Evolutionary conservation across 176 grass and related monocot genomes (phyloP).

Genomic region (Rhynchospora tenuis): DNA sequence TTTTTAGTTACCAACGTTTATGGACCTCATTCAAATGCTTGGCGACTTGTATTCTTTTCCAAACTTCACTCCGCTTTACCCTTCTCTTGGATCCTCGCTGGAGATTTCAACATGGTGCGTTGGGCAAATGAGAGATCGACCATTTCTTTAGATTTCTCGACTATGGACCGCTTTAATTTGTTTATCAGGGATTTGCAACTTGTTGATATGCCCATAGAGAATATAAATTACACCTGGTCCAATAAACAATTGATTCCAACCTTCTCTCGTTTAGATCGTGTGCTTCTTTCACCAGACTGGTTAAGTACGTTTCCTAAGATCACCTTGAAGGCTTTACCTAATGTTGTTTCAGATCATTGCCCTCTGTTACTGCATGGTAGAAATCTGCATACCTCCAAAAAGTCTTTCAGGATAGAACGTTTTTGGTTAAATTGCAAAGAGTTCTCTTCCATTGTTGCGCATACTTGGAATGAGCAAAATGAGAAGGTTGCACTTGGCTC

Average conservation of each 20-base stretch:
- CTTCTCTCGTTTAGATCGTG: background rate
- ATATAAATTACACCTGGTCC: background rate
- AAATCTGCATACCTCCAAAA: background rate
- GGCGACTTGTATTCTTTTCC: too few species aligned
- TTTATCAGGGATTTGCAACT: background rate
- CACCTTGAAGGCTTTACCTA: too few species aligned
- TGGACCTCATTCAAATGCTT: too few species aligned
- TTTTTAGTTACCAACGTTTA: too few species aligned
- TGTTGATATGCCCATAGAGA: background rate
- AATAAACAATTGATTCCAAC: background rate
- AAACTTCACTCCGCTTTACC: too few species aligned
- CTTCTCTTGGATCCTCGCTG: too few species aligned
- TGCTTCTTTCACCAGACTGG: background rate
- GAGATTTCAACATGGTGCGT: too few species aligned
- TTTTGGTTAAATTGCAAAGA: background rate
- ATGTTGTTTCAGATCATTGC: too few species aligned
- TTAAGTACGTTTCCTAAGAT: background rate
- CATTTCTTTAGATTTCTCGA: too few species aligned
- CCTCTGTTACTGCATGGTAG: background rate
- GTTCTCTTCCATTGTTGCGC: background rate
- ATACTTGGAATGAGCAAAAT: background rate
- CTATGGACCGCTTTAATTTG: background rate
- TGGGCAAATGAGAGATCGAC: too few species aligned
- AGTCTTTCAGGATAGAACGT: background rate
- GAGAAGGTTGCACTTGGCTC: background rate